Evolutionary conservation across 176 grass and related monocot genomes (phyloP).

Genomic region (Musa itinerans): DNA sequence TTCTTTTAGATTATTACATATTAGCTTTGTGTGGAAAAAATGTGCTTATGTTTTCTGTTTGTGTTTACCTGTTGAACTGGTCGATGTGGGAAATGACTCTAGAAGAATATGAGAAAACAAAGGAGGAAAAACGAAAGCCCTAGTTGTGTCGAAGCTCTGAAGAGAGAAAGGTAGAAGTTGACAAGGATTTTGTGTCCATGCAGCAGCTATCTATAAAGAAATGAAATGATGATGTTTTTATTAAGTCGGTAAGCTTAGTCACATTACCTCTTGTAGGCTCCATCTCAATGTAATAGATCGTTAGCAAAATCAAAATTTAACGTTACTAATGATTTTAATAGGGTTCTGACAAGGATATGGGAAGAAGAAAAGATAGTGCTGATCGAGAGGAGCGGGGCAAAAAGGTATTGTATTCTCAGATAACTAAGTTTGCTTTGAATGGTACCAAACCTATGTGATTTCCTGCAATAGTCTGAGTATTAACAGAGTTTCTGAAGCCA

Average conservation of each 20-base stretch:
- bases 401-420: background rate
- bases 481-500: background rate
- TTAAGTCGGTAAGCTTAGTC: background rate
- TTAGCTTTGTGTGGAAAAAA: background rate
- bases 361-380: background rate
- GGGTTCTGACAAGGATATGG: background rate
- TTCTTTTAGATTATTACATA: background rate
- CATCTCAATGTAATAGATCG: background rate
- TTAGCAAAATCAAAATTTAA: background rate
- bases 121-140: conserved; percentile 18
- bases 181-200: conserved; percentile 18
- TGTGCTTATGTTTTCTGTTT: background rate
- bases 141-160: conserved; percentile 1
- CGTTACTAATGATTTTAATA: background rate
- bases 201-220: conserved; percentile 6
- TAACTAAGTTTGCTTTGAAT: background rate
- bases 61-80: conserved; percentile 1
- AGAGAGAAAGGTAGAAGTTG: conserved; percentile 15
- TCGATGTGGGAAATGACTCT: conserved; percentile 14
- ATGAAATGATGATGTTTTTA: background rate
- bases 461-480: background rate
- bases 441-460: background rate
- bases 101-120: conserved; percentile 16
- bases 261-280: background rate
- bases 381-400: background rate